Percentiles rank a stretch among this genome's conserved stretches.
phyloP scores from a whole-genome alignment of 371 early-diverging fungal species.

The Blakeslea trispora region DNA sequence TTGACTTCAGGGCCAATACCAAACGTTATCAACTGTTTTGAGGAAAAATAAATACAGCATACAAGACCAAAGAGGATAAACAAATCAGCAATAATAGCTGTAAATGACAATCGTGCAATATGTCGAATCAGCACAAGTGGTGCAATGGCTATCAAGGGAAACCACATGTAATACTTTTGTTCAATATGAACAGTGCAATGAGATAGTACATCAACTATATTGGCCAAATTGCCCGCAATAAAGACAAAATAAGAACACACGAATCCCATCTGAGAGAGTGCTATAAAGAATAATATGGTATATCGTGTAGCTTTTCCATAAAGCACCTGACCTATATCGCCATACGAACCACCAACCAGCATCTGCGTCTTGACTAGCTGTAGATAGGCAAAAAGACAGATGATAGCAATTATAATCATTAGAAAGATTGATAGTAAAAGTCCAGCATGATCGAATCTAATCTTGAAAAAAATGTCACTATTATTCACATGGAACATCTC shows the following conservation, averaged over 20 bases:
- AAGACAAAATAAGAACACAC: slow-evolving; percentile 51
- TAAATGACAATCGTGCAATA: slow-evolving; percentile 65
- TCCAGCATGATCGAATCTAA: slow-evolving; percentile 42
- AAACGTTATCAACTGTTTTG: slow-evolving; percentile 27
- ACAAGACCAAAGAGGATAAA: slow-evolving; percentile 71
- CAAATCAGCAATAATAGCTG: slow-evolving; percentile 74
- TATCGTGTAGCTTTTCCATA: slow-evolving; percentile 63
- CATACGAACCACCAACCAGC: slow-evolving; percentile 69
- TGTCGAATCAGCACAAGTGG: slow-evolving; percentile 71
- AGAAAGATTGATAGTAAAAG: slow-evolving; percentile 32
- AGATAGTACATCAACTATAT: slow-evolving; percentile 47
- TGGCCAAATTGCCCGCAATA: slow-evolving; percentile 46
- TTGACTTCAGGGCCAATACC: slow-evolving; percentile 50
- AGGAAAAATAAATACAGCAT: slow-evolving; percentile 47
- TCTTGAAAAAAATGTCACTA: neutral
- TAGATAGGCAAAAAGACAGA: slow-evolving; percentile 34
- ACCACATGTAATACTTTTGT: slow-evolving; percentile 56
- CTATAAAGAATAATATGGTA: slow-evolving; percentile 62
- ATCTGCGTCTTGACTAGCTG: slow-evolving; percentile 36
- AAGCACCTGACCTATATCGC: slow-evolving; percentile 73
- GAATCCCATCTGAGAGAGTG: slow-evolving; percentile 68
- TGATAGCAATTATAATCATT: slow-evolving; percentile 32
- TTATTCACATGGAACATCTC: no score
- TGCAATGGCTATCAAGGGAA: slow-evolving; percentile 60
- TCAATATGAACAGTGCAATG: slow-evolving; percentile 33